phyloP scores from a whole-genome alignment of 371 early-diverging fungal species.

The Thermomucor indicae-seudaticae region DNA sequence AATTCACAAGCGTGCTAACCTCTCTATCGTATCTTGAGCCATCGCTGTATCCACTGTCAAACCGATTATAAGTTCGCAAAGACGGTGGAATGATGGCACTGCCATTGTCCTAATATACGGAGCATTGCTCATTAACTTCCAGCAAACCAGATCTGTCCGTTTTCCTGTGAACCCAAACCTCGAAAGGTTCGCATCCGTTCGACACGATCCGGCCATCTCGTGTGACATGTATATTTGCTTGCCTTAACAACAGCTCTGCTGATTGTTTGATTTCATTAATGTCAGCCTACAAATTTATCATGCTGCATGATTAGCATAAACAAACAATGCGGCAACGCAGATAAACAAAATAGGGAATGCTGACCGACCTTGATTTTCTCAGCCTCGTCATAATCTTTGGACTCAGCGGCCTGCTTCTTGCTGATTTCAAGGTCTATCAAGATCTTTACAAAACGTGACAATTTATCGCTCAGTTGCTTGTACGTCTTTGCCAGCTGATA shows the following conservation, averaged over 20 bases:
- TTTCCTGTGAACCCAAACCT: not conserved
- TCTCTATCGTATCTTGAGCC: conserved; percentile 2
- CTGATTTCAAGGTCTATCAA: conserved; percentile 51
- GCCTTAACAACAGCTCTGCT: conserved; percentile 13
- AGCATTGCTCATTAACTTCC: no score
- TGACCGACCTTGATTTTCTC: conserved; percentile 54
- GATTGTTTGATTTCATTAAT: conserved; percentile 15
- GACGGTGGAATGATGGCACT: not conserved
- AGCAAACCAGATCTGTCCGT: no score
- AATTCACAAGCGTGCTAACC: conserved; percentile 10
- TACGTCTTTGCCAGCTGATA: conserved; percentile 48
- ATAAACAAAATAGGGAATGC: not conserved
- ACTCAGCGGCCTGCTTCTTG: conserved; percentile 58
- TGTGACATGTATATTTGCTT: conserved; percentile 14
- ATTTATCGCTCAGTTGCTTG: conserved; percentile 32
- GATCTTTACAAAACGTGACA: conserved; percentile 45
- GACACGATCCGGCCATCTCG: conserved; percentile 14
- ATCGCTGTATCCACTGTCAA: not conserved
- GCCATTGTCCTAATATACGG: no score
- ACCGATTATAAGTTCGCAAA: not conserved
- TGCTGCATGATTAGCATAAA: no score
- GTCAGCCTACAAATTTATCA: conserved; percentile 10
- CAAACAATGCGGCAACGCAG: not conserved
- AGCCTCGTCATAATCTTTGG: conserved; percentile 72
- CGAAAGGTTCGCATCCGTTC: not conserved